These are phyloP conservation scores for Biscutella auriculata DNA, from an alignment of 441 rosid genomes.

Conservation along the genomic window DNA sequence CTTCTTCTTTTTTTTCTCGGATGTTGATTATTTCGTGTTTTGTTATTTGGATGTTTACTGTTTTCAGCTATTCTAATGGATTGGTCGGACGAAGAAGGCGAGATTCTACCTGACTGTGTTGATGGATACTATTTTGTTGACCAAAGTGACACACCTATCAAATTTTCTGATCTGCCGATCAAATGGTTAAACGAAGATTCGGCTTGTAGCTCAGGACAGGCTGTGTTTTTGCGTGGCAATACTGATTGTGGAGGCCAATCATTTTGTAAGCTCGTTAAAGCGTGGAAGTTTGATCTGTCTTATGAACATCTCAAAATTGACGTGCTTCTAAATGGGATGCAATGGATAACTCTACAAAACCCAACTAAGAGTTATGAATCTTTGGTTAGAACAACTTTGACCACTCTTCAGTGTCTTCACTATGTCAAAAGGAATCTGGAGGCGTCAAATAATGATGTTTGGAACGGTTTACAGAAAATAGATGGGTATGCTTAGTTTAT, in stretches of 20 bases:
- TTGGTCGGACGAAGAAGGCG: conserved; percentile 13
- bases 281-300: conserved; percentile 11
- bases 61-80: conserved; percentile 3
- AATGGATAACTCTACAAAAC: neutral
- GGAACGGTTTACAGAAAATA: neutral
- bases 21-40: neutral
- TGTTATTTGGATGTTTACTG: too few relatives aligned
- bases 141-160: neutral
- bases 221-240: conserved; percentile 1
- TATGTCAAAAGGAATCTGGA: conserved; percentile 8
- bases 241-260: neutral
- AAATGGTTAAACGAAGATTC: neutral
- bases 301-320: conserved; percentile 6
- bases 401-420: conserved; percentile 8
- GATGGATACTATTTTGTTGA: conserved; percentile 9
- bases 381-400: conserved; percentile 2
- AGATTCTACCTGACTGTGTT: conserved; percentile 10
- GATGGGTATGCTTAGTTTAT: conserved; percentile 9
- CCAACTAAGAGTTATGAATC: conserved; percentile 9
- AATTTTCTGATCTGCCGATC: neutral
- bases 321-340: conserved; percentile 5
- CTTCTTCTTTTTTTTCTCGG: neutral
- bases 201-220: neutral
- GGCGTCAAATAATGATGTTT: neutral
- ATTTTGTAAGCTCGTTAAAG: conserved; percentile 6